phyloP scores from a whole-genome alignment of 768 basidiomycete species.

The Amanita fuliginea region DNA sequence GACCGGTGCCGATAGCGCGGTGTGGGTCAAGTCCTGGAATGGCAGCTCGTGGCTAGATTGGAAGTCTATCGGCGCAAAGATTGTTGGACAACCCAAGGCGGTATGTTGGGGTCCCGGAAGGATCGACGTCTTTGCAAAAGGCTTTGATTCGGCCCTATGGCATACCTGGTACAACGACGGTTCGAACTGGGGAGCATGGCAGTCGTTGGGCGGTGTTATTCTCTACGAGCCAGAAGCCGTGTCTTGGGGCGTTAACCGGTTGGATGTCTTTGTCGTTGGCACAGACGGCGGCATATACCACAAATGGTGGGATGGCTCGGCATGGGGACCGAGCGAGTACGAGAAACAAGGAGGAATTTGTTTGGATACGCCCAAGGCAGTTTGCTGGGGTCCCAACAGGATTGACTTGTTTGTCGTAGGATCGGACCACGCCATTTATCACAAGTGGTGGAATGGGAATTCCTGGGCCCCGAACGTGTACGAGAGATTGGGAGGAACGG shows the following conservation, averaged over 20 bases:
- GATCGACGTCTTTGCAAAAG: not conserved
- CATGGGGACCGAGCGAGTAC: too few species aligned
- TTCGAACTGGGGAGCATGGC: not conserved
- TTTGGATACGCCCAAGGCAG: not conserved
- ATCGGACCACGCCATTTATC: conserved; percentile 3
- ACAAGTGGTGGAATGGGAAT: conserved; percentile 7
- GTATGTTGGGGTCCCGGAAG: not conserved
- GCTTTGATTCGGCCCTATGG: not conserved
- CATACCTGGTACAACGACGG: not conserved
- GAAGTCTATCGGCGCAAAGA: not conserved
- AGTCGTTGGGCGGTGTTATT: not conserved
- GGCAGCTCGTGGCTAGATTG: not conserved
- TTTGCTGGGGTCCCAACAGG: not conserved
- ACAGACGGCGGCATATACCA: too few species aligned
- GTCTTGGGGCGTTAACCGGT: not conserved
- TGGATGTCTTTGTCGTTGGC: not conserved
- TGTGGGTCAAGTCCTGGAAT: not conserved
- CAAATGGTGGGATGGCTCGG: too few species aligned
- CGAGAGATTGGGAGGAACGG: conserved; percentile 4
- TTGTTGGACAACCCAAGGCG: not conserved
- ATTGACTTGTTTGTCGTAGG: conserved; percentile 5
- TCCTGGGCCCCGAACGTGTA: conserved; percentile 5
- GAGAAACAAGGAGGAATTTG: not conserved
- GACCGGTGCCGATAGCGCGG: not conserved
- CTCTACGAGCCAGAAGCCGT: not conserved